Conservation (phyloP, 805 yeast species). For the Metschnikowia rubicola region DNA sequence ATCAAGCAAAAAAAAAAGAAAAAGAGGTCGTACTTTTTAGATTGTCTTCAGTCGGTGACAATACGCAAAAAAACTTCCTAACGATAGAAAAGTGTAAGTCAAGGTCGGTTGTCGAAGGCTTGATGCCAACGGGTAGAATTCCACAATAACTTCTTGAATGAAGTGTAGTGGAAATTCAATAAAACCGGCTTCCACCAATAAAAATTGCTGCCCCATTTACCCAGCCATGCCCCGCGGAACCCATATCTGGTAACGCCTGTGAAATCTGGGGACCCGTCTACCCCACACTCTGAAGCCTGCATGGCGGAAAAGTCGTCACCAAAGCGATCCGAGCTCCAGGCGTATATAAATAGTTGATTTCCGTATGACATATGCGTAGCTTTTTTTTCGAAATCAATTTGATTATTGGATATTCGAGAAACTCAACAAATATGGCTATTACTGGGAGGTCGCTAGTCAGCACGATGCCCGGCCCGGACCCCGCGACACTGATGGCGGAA, state of each 20-base stretch:
- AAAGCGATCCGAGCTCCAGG: background rate
- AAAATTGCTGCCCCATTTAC: too few species aligned
- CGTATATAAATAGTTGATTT: background rate
- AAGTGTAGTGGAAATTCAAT: too few species aligned
- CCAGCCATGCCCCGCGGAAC: constrained; percentile 2
- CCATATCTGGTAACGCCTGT: constrained; percentile 1
- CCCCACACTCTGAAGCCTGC: constrained; percentile 3
- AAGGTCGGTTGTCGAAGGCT: too few species aligned
- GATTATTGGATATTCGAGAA: background rate
- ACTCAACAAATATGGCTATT: constrained; percentile 14
- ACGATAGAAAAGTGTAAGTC: too few species aligned
- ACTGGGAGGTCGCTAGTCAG: constrained; percentile 23
- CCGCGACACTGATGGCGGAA: constrained; percentile 26
- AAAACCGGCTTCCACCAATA: too few species aligned
- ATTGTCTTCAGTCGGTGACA: too few species aligned
- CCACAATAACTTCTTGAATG: too few species aligned
- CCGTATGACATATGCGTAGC: background rate
- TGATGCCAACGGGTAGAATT: too few species aligned
- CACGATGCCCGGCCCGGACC: constrained; percentile 30
- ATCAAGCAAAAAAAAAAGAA: too few species aligned
- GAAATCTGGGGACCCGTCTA: constrained; percentile 7
- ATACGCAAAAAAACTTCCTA: too few species aligned
- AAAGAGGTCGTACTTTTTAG: too few species aligned
- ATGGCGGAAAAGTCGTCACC: background rate
- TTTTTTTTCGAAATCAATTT: background rate